Evolutionary conservation across 2,329 filamentous ascomycete genomes (phyloP).

Genomic region (Geosmithia putterillii): DNA sequence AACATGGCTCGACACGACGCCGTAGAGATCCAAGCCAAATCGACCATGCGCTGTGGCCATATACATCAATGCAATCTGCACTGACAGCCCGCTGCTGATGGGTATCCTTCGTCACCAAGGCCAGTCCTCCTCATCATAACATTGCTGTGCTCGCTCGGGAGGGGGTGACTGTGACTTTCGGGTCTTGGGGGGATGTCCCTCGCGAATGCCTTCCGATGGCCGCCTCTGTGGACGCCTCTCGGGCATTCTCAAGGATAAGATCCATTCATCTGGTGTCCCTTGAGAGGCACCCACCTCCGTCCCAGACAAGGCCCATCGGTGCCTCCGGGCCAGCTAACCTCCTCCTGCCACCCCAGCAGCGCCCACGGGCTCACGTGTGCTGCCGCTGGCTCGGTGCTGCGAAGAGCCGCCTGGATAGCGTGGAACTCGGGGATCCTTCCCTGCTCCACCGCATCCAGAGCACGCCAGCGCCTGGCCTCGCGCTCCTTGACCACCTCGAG

Average conservation of each 20-base stretch:
- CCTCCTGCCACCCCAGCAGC: conserved; percentile 36
- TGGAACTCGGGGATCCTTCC: conserved; percentile 21
- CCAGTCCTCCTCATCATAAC: too few relatives aligned
- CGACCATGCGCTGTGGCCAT: too few relatives aligned
- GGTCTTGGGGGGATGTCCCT: not conserved
- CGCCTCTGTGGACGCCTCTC: too few relatives aligned
- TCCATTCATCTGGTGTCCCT: not conserved
- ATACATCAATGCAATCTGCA: too few relatives aligned
- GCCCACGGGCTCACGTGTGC: conserved; percentile 22
- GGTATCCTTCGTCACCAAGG: too few relatives aligned
- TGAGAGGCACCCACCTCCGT: conserved; percentile 21
- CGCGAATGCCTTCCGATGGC: too few relatives aligned
- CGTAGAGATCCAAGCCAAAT: too few relatives aligned
- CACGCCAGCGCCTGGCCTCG: conserved; percentile 39
- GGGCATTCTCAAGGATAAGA: not conserved
- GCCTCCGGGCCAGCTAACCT: conserved; percentile 11
- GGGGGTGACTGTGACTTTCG: too few relatives aligned
- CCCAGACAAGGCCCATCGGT: conserved; percentile 19
- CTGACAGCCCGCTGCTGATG: too few relatives aligned
- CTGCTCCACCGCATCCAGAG: conserved; percentile 26
- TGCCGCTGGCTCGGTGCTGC: conserved; percentile 20
- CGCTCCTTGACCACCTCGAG: conserved; percentile 41
- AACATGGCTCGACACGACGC: too few relatives aligned
- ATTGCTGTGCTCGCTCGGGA: too few relatives aligned
- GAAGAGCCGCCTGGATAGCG: conserved; percentile 21